Percentiles rank a stretch among this genome's conserved stretches.
Conservation (phyloP, 1,139 yeast genomes). For the Magnusiomyces fungicola region DNA sequence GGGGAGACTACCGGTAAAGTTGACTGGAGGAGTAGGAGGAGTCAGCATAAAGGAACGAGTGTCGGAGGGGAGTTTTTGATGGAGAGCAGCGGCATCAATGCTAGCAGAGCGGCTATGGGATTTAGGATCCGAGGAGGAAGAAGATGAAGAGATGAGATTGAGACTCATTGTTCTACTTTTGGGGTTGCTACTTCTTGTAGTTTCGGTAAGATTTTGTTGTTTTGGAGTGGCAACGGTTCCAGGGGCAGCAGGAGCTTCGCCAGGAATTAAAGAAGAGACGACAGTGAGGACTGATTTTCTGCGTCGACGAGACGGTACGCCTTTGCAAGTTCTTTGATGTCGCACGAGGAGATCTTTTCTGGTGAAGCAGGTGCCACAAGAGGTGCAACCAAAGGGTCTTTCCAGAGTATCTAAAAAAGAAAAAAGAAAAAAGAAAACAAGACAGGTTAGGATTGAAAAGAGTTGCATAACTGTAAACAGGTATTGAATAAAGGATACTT, state of each 20-base stretch:
- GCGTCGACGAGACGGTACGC: slow-evolving; percentile 1
- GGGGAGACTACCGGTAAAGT: neutral
- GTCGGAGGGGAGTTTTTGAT: no score
- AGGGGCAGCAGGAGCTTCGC: neutral
- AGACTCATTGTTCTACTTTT: no score
- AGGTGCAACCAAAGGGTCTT: slow-evolving; percentile 2
- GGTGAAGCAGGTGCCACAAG: slow-evolving; percentile 7
- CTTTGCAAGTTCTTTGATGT: slow-evolving; percentile 1
- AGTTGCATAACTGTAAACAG: neutral
- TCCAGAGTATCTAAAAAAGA: slow-evolving; percentile 2
- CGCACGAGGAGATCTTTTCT: slow-evolving; percentile 3
- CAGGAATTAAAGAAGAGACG: neutral
- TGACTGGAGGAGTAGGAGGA: neutral
- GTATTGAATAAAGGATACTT: neutral
- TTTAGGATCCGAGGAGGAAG: no score
- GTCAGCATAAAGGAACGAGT: no score
- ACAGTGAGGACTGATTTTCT: slow-evolving; percentile 1
- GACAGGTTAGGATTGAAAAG: neutral
- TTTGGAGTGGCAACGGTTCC: neutral
- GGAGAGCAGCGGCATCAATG: neutral
- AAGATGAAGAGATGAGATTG: no score
- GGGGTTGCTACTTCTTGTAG: neutral
- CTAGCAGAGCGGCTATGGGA: neutral
- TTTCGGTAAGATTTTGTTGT: neutral
- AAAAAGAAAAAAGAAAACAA: neutral